These are phyloP conservation scores for Ceratocystis colombiana DNA, from an alignment of 2,329 filamentous ascomycete genomes.

Conservation along the genomic window DNA sequence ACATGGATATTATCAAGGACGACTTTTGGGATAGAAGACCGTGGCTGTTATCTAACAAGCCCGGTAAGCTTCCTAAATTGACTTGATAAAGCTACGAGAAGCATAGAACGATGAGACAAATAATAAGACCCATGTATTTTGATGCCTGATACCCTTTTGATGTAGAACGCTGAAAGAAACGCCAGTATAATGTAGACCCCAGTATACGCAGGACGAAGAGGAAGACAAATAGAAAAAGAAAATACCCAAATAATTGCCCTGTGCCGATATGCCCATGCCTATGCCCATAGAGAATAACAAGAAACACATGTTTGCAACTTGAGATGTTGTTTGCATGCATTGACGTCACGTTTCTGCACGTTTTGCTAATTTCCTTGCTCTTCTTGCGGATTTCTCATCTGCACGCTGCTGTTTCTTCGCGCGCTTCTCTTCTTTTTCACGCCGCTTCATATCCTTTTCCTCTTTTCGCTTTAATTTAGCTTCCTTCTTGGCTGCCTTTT, in stretches of 20 bases:
- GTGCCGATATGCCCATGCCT: neutral
- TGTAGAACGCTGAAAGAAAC: conserved; percentile 4
- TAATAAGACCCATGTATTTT: neutral
- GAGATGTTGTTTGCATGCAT: conserved; percentile 13
- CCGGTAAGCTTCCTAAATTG: conserved; percentile 56
- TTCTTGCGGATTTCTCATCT: conserved; percentile 28
- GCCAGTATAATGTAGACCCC: conserved; percentile 4
- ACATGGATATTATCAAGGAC: conserved; percentile 90
- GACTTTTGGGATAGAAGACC: conserved; percentile 84
- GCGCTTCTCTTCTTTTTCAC: conserved; percentile 39
- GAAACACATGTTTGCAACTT: neutral
- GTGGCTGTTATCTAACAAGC: conserved; percentile 69
- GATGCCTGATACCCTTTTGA: neutral
- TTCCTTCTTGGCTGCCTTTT: conserved; percentile 27
- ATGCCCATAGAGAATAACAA: conserved; percentile 26
- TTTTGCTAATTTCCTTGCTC: conserved; percentile 26
- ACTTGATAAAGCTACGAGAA: neutral
- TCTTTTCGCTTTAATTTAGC: conserved; percentile 32
- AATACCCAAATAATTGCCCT: conserved; percentile 24
- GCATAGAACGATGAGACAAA: neutral
- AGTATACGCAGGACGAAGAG: conserved; percentile 25
- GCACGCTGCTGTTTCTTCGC: conserved; percentile 31
- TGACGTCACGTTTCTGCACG: conserved; percentile 29
- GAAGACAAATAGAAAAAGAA: conserved; percentile 26
- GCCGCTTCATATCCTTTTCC: conserved; percentile 31